Percentiles rank a stretch among this genome's conserved stretches.
Evolutionary conservation across 345 rosid species (phyloP).

Genomic region (Brassica juncea): DNA sequence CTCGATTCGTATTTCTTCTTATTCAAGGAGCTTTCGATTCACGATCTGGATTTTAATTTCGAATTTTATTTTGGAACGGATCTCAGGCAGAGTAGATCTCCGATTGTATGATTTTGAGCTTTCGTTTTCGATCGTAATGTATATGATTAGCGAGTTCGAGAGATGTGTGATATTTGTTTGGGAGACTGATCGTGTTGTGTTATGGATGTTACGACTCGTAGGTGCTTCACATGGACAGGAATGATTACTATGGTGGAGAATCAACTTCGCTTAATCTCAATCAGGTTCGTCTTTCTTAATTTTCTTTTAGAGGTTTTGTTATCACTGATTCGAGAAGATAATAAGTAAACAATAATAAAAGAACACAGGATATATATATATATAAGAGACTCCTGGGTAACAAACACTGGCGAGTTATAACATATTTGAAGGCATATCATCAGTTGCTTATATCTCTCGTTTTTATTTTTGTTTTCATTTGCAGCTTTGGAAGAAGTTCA

Average conservation of each 20-base stretch:
- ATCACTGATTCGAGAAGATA: background rate
- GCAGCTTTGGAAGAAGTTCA: background rate
- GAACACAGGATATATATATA: background rate
- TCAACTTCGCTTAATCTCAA: constrained; percentile 82
- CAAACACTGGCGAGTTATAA: background rate
- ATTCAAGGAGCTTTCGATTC: constrained; percentile 1
- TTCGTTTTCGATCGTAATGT: background rate
- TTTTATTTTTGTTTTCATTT: background rate
- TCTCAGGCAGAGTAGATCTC: constrained; percentile 26
- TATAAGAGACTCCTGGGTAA: background rate
- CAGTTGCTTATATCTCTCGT: background rate
- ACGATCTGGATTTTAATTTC: background rate
- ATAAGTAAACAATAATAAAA: background rate
- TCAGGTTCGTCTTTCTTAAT: constrained; percentile 49
- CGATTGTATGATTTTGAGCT: constrained; percentile 25
- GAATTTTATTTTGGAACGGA: constrained; percentile 1
- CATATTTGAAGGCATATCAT: background rate
- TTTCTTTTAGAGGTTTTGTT: background rate
- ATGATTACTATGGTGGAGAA: constrained; percentile 88
- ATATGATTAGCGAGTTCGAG: background rate
- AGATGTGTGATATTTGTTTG: background rate
- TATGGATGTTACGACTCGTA: constrained; percentile 18
- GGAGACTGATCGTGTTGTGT: background rate
- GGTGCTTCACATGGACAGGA: constrained; percentile 87
- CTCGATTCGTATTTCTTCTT: background rate